phyloP scores from a whole-genome alignment of 306 rosid species.

The Lablab purpureus region DNA sequence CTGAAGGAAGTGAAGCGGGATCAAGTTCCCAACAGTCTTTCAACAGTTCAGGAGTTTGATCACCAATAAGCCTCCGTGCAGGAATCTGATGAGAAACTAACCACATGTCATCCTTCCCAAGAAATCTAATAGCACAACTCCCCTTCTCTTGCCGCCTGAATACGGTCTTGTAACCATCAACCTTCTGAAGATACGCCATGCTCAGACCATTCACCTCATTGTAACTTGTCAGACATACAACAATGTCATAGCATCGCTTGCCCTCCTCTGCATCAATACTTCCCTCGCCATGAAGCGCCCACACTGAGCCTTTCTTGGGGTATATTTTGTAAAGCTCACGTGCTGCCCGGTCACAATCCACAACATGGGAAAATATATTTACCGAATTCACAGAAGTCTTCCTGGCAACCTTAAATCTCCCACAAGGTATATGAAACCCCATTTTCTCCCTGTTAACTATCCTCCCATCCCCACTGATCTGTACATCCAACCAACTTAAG shows the following conservation, averaged over 20 bases:
- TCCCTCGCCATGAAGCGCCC: conserved; percentile 77
- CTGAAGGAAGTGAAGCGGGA: conserved; percentile 93
- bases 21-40: conserved; percentile 94
- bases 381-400: conserved; percentile 62
- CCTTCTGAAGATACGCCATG: conserved; percentile 91
- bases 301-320: conserved; percentile 92
- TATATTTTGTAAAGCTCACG: conserved; percentile 73
- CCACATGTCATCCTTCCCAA: conserved; percentile 61
- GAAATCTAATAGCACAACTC: conserved; percentile 68
- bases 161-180: conserved; percentile 79
- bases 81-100: conserved; percentile 92
- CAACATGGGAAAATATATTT: conserved; percentile 81
- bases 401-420: conserved; percentile 71
- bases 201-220: conserved; percentile 79
- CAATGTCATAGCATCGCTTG: conserved; percentile 66
- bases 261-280: conserved; percentile 48
- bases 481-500: conserved; percentile 85
- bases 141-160: conserved; percentile 86
- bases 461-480: conserved; percentile 60
- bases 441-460: conserved; percentile 57
- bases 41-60: conserved; percentile 62
- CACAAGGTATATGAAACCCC: conserved; percentile 78
- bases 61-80: conserved; percentile 68
- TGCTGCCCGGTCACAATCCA: conserved; percentile 73
- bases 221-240: conserved; percentile 72